Percentiles rank a stretch among this genome's conserved stretches.
These are phyloP conservation scores for Mikania micrantha DNA, from an alignment of 129 eudicot genomes.

Conservation along the genomic window DNA sequence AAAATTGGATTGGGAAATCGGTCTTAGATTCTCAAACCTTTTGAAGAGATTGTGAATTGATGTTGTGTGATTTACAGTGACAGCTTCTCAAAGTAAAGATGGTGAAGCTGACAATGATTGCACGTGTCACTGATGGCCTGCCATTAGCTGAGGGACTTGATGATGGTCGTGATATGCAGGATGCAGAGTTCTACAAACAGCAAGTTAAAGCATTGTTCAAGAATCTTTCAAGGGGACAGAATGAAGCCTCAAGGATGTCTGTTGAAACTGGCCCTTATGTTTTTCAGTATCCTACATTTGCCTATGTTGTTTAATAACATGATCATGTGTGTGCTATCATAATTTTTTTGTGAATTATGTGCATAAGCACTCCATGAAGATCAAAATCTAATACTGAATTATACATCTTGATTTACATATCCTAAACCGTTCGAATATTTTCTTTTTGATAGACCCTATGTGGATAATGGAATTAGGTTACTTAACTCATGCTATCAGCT, in stretches of 20 bases:
- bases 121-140: constrained; percentile 98
- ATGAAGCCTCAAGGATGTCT: constrained; percentile 96
- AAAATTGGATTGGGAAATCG: not conserved
- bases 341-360: not conserved
- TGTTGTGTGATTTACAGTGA: constrained; percentile 25
- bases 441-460: not conserved
- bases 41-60: not conserved
- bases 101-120: constrained; percentile 99
- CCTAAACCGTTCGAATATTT: not conserved
- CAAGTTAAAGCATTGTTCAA: constrained; percentile 90
- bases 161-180: constrained; percentile 92
- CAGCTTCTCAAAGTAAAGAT: constrained; percentile 44
- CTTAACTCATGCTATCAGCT: constrained; percentile 56
- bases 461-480: constrained; percentile 1
- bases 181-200: constrained; percentile 86
- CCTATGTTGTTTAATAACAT: not conserved
- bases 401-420: not conserved
- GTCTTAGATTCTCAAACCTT: not conserved
- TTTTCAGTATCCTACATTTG: constrained; percentile 77
- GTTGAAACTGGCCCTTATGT: constrained; percentile 83
- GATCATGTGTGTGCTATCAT: not conserved
- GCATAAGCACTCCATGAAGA: not conserved
- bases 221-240: constrained; percentile 90
- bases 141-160: constrained; percentile 95
- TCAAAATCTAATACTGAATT: not conserved